These are phyloP conservation scores for Ceratonia siliqua DNA, from an alignment of 306 rosid species.

Conservation along the genomic window DNA sequence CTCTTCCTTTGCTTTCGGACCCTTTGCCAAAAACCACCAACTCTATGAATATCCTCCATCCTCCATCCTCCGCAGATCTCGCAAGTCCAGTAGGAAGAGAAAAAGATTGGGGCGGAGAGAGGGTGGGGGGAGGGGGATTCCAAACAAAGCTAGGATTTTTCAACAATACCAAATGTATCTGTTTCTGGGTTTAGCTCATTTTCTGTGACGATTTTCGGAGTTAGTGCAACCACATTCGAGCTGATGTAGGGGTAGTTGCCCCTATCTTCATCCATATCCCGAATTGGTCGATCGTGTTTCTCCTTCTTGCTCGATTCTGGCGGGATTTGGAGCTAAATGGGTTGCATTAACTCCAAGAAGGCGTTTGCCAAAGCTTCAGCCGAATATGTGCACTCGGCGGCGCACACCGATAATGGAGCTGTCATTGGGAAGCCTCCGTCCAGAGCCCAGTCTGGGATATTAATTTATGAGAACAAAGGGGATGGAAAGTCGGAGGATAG, in stretches of 20 bases:
- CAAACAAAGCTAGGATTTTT: not conserved
- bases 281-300: conserved; percentile 32
- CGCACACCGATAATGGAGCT: conserved; percentile 23
- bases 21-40: conserved; percentile 22
- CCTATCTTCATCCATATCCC: conserved; percentile 52
- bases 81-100: conserved; percentile 34
- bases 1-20: conserved; percentile 55
- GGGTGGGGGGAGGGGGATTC: not conserved
- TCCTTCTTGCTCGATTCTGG: conserved; percentile 38
- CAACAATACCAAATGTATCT: conserved; percentile 18
- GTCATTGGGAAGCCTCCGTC: conserved; percentile 4
- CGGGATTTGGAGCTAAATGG: conserved; percentile 67
- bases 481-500: conserved; percentile 46
- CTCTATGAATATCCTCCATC: conserved; percentile 24
- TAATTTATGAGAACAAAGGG: conserved; percentile 19
- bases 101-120: conserved; percentile 13
- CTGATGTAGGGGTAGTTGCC: conserved; percentile 50
- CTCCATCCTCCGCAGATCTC: conserved; percentile 45
- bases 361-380: conserved; percentile 27
- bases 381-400: not conserved
- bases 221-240: conserved; percentile 38
- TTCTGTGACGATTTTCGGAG: not conserved
- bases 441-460: conserved; percentile 26
- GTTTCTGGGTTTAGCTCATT: conserved; percentile 25
- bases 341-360: conserved; percentile 84